Conservation (phyloP, 2,329 filamentous ascomycete species). For the Parascedosporium putredinis region DNA sequence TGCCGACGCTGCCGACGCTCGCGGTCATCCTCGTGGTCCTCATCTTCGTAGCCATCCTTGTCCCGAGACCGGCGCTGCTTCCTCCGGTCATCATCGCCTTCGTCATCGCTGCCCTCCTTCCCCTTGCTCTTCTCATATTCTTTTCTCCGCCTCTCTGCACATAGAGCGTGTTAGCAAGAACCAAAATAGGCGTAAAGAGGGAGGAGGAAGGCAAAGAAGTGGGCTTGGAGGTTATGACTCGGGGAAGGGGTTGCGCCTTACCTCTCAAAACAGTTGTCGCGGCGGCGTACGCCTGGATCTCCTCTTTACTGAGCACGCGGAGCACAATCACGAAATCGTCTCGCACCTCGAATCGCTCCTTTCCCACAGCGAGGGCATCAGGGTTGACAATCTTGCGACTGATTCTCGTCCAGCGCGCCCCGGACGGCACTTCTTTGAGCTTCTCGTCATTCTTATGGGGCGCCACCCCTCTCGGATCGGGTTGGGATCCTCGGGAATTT, state of each 20-base stretch:
- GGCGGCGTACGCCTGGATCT: slow-evolving; percentile 78
- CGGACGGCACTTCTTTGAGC: slow-evolving; percentile 58
- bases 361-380: slow-evolving; percentile 72
- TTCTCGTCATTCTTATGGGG: slow-evolving; percentile 82
- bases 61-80: slow-evolving; percentile 17
- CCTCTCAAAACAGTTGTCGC: slow-evolving; percentile 75
- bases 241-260: slow-evolving; percentile 28
- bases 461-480: slow-evolving; percentile 83
- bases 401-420: slow-evolving; percentile 89
- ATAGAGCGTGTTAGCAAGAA: no score
- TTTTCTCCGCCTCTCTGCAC: slow-evolving; percentile 2
- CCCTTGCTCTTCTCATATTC: slow-evolving; percentile 4
- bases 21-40: slow-evolving; percentile 17
- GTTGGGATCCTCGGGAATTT: slow-evolving; percentile 83
- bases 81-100: slow-evolving; percentile 24
- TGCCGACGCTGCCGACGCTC: slow-evolving; percentile 21
- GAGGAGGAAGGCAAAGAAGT: slow-evolving; percentile 8
- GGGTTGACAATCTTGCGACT: slow-evolving; percentile 81
- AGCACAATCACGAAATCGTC: slow-evolving; percentile 90
- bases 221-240: background rate
- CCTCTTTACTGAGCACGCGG: slow-evolving; percentile 74
- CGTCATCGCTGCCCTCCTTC: slow-evolving; percentile 15
- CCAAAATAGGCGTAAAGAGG: background rate
- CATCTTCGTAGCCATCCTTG: slow-evolving; percentile 18
- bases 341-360: slow-evolving; percentile 86